These are phyloP conservation scores for Pholiota conissans DNA, from an alignment of 768 basidiomycete genomes.

Conservation along the genomic window DNA sequence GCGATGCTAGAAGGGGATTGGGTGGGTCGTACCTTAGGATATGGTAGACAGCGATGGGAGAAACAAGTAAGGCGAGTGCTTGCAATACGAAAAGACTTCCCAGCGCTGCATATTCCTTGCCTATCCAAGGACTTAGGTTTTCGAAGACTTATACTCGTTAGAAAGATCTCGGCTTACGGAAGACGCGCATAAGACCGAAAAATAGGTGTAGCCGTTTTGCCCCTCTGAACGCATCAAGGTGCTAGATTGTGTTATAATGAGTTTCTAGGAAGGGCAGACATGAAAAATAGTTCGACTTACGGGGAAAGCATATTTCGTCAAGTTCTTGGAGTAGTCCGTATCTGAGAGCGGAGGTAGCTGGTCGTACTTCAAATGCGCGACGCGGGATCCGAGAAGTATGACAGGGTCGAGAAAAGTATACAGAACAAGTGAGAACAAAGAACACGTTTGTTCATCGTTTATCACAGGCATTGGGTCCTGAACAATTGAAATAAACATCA, in stretches of 20 bases:
- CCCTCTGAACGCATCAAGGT: constrained; percentile 38
- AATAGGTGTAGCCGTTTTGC: constrained; percentile 44
- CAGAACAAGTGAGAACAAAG: constrained; percentile 37
- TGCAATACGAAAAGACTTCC: not conserved
- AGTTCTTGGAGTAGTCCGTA: constrained; percentile 38
- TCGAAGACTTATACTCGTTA: not conserved
- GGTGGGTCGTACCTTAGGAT: constrained; percentile 25
- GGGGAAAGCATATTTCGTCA: constrained; percentile 14
- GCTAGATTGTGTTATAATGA: constrained; percentile 21
- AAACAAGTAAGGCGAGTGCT: not conserved
- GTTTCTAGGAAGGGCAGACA: not conserved
- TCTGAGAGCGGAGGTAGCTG: constrained; percentile 62
- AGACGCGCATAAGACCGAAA: constrained; percentile 42
- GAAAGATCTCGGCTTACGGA: constrained; percentile 18
- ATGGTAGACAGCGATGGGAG: constrained; percentile 5
- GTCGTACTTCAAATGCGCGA: constrained; percentile 46
- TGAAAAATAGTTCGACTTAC: constrained; percentile 17
- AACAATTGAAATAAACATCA: too few relatives aligned
- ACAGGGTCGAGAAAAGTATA: constrained; percentile 55
- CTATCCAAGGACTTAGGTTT: not conserved
- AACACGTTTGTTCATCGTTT: constrained; percentile 51
- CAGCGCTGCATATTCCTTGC: constrained; percentile 20
- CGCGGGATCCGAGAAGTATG: constrained; percentile 39
- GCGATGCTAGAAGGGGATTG: not conserved
- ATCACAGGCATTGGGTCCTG: constrained; percentile 30